Evolutionary conservation across 352 stramenopile genomes (phyloP).

Genomic region (Pythium insidiosum): DNA sequence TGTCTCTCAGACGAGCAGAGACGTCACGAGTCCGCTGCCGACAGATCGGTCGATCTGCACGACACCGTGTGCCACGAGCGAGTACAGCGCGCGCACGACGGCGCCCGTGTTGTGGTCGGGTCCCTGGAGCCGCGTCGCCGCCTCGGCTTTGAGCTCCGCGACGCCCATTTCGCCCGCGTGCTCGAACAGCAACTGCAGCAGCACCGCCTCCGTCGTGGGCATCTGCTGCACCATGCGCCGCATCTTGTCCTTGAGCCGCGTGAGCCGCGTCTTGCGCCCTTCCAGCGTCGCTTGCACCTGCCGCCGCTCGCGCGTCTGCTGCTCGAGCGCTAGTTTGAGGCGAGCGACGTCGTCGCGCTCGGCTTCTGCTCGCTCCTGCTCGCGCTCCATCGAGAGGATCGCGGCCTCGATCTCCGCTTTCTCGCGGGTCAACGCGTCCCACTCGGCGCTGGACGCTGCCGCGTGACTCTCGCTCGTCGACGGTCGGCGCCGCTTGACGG

Average conservation of each 20-base stretch:
- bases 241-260: conserved; percentile 42
- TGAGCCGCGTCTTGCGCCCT: neutral
- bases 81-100: conserved; percentile 49
- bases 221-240: conserved; percentile 42
- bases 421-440: conserved; percentile 24
- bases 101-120: conserved; percentile 25
- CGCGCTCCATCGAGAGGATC: conserved; percentile 35
- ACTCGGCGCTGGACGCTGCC: conserved; percentile 11
- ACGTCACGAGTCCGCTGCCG: conserved; percentile 47
- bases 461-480: neutral
- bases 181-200: conserved; percentile 46
- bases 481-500: neutral
- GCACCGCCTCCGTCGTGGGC: conserved; percentile 38
- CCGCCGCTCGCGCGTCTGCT: conserved; percentile 10
- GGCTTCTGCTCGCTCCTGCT: conserved; percentile 12
- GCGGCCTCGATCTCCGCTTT: conserved; percentile 29
- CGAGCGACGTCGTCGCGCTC: conserved; percentile 21
- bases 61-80: conserved; percentile 45
- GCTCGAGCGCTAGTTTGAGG: conserved; percentile 15
- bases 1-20: conserved; percentile 42
- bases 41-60: conserved; percentile 57
- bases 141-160: conserved; percentile 44
- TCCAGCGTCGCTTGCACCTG: conserved; percentile 21
- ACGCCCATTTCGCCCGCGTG: conserved; percentile 48
- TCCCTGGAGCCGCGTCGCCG: conserved; percentile 23